These are phyloP conservation scores for Oidiodendron maius DNA, from an alignment of 495 filamentous ascomycete genomes.

Conservation along the genomic window DNA sequence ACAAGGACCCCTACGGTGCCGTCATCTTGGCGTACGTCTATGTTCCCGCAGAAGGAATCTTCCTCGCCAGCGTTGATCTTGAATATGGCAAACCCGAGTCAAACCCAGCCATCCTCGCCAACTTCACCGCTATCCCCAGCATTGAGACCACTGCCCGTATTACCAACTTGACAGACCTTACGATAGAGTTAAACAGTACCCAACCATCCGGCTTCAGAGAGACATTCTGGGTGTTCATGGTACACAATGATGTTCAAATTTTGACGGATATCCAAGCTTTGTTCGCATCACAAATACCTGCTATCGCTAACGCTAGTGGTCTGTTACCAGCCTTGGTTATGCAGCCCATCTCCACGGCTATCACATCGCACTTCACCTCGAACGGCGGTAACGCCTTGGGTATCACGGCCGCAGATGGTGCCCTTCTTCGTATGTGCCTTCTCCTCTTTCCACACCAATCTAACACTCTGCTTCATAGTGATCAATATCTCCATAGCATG, in stretches of 20 bases:
- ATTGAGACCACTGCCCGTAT: slow-evolving; percentile 31
- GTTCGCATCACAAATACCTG: slow-evolving; percentile 27
- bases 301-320: slow-evolving; percentile 29
- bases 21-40: neutral
- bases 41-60: slow-evolving; percentile 18
- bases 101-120: slow-evolving; percentile 29
- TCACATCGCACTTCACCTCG: slow-evolving; percentile 24
- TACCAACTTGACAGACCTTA: slow-evolving; percentile 35
- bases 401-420: slow-evolving; percentile 29
- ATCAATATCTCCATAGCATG: neutral
- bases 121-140: slow-evolving; percentile 24
- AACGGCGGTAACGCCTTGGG: slow-evolving; percentile 48
- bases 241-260: slow-evolving; percentile 28
- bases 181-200: slow-evolving; percentile 28
- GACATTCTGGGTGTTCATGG: slow-evolving; percentile 33
- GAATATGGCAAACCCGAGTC: slow-evolving; percentile 12
- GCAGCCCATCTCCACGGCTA: neutral
- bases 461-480: neutral
- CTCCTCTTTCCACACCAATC: neutral
- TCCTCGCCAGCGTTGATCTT: slow-evolving; percentile 18
- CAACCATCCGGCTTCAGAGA: slow-evolving; percentile 35
- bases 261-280: slow-evolving; percentile 25
- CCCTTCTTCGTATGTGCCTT: slow-evolving; percentile 13
- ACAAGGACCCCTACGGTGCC: neutral
- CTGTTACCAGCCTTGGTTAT: slow-evolving; percentile 28